Conservation (phyloP, 2,329 filamentous ascomycete species). For the Tolypocladium cylindrosporum region DNA sequence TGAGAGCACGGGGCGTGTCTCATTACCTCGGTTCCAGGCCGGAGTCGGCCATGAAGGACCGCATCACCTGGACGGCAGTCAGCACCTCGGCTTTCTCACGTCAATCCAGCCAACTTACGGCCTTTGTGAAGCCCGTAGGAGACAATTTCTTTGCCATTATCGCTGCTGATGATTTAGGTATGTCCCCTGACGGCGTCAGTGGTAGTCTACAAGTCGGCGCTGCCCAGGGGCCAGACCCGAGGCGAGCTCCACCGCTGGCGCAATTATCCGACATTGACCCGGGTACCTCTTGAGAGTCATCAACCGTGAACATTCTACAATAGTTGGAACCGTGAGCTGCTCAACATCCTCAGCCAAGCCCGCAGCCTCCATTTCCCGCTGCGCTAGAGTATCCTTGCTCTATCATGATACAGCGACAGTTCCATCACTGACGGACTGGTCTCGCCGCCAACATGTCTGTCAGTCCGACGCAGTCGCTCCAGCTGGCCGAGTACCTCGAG, state of each 20-base stretch:
- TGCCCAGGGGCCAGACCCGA: not conserved
- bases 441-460: constrained; percentile 32
- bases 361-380: not conserved
- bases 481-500: constrained; percentile 84
- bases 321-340: not conserved
- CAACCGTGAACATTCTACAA: not conserved
- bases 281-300: not conserved
- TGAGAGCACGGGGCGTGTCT: not conserved
- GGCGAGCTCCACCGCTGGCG: not conserved
- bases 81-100: too few relatives aligned
- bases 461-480: constrained; percentile 38
- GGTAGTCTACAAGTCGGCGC: not conserved
- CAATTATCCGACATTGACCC: constrained; percentile 6
- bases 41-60: constrained; percentile 76
- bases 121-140: constrained; percentile 23
- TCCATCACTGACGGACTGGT: constrained; percentile 14
- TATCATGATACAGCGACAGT: constrained; percentile 8
- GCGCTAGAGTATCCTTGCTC: not conserved
- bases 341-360: not conserved
- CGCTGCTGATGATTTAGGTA: not conserved
- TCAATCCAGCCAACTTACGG: constrained; percentile 10
- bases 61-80: constrained; percentile 53
- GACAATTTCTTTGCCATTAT: constrained; percentile 23
- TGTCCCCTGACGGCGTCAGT: not conserved
- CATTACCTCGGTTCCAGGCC: constrained; percentile 76